Evolutionary conservation across 352 stramenopile genomes (phyloP).

Genomic region (Thraustochytrium sp.): DNA sequence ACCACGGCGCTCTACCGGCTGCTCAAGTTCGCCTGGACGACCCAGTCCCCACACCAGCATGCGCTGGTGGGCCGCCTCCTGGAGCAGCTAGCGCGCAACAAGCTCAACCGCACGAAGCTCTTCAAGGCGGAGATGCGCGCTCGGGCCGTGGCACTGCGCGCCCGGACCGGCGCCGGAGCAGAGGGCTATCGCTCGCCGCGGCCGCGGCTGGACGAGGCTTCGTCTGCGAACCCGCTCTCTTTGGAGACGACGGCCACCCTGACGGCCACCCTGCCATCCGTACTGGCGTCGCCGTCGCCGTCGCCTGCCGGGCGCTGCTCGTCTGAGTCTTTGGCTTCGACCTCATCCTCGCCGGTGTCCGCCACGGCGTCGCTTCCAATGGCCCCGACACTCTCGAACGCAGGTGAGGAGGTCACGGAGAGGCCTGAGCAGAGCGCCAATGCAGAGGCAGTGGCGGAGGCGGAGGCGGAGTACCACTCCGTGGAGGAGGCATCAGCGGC

Average conservation of each 20-base stretch:
- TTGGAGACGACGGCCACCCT: too few species aligned
- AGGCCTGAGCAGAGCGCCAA: background rate
- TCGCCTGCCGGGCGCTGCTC: too few species aligned
- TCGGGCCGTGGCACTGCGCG: background rate
- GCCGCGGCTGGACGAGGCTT: background rate
- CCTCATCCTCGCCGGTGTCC: too few species aligned
- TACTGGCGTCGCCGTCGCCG: too few species aligned
- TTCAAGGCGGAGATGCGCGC: conserved; percentile 37
- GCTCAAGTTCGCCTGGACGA: background rate
- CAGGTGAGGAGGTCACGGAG: too few species aligned
- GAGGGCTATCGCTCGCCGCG: background rate
- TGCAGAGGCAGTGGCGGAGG: background rate
- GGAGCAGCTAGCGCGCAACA: conserved; percentile 30
- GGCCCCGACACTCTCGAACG: too few species aligned
- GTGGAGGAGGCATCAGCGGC: background rate
- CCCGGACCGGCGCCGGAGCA: background rate
- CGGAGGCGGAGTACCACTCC: background rate
- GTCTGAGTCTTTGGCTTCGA: too few species aligned
- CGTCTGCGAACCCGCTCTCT: too few species aligned
- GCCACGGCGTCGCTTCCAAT: too few species aligned
- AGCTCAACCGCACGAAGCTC: conserved; percentile 16
- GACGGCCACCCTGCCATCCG: too few species aligned
- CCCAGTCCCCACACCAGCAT: background rate
- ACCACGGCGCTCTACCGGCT: background rate
- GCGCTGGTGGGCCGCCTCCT: background rate